Conservation (phyloP, 495 filamentous ascomycete species). For the Bryoglossum gracile region DNA sequence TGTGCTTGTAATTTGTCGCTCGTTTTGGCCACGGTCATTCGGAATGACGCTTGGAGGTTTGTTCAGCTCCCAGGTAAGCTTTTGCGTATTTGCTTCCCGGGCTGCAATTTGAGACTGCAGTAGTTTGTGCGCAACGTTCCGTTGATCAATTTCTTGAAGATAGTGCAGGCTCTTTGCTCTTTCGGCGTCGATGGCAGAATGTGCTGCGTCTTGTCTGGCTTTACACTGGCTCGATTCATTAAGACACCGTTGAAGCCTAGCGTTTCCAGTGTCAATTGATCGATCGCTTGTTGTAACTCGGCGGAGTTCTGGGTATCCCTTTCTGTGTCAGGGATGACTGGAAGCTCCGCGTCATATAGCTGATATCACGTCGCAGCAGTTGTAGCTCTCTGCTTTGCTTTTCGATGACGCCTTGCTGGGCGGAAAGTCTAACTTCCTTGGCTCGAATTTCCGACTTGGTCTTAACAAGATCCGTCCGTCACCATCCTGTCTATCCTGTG, state of each 20-base stretch:
- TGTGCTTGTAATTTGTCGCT: constrained; percentile 3
- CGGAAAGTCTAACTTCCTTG: constrained; percentile 1
- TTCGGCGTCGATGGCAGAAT: constrained; percentile 3
- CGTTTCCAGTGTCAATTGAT: constrained; percentile 1
- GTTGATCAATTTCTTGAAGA: constrained; percentile 7
- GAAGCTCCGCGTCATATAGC: not conserved
- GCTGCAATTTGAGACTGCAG: not conserved
- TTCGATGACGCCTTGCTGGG: not conserved
- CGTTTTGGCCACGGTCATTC: not conserved
- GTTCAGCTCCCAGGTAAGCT: constrained; percentile 1
- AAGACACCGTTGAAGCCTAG: not conserved
- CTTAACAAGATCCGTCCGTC: constrained; percentile 7
- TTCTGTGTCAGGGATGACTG: not conserved
- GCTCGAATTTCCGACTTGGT: not conserved
- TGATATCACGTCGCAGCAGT: not conserved
- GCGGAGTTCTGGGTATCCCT: constrained; percentile 2
- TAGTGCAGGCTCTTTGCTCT: constrained; percentile 4
- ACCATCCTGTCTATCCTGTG: not conserved
- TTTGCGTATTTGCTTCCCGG: not conserved
- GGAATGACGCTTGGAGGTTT: not conserved
- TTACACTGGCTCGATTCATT: not conserved
- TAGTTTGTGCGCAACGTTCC: not conserved
- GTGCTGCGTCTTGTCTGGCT: constrained; percentile 1
- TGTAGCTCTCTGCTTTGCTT: constrained; percentile 1
- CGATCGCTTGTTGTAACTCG: constrained; percentile 3